A percentile compares a stretch with the other conserved stretches of the same genome.
phyloP scores from a whole-genome alignment of 352 stramenopile species.

The Phytophthora macrochlamydospora region DNA sequence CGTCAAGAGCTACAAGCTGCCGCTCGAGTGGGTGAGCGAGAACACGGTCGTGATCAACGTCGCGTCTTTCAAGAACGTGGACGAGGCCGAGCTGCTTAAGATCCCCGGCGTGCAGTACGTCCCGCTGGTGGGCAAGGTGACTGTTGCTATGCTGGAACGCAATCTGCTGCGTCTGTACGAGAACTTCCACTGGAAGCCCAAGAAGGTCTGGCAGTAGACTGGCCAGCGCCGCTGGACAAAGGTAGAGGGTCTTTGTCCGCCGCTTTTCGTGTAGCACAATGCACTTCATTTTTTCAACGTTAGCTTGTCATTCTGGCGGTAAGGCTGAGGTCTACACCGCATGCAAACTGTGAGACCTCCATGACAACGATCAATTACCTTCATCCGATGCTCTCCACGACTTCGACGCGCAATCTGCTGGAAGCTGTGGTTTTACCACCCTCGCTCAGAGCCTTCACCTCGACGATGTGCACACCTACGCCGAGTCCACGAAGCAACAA shows the following conservation, averaged over 20 bases:
- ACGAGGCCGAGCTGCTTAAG: conserved; percentile 91
- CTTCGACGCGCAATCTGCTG: conserved; percentile 18
- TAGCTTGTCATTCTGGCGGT: conserved; percentile 5
- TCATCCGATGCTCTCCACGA: conserved; percentile 6
- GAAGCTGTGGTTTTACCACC: conserved; percentile 1
- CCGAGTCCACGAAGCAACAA: conserved; percentile 49
- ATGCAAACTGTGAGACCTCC: too few species aligned
- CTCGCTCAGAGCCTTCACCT: conserved; percentile 31
- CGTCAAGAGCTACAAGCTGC: conserved; percentile 93
- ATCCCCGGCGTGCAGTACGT: conserved; percentile 95
- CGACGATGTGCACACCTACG: conserved; percentile 34
- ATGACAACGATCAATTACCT: not conserved
- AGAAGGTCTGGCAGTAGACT: conserved; percentile 83
- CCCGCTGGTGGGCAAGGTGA: conserved; percentile 96
- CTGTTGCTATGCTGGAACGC: conserved; percentile 95
- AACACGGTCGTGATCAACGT: conserved; percentile 97
- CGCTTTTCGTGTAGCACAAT: conserved; percentile 25
- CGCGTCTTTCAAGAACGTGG: conserved; percentile 95
- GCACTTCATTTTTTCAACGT: conserved; percentile 15
- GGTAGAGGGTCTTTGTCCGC: conserved; percentile 15
- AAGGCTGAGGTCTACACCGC: not conserved
- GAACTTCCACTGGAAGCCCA: conserved; percentile 94
- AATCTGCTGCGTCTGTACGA: conserved; percentile 96
- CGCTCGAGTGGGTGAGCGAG: conserved; percentile 90
- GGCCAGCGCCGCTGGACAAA: conserved; percentile 1